Evolutionary conservation across 2,329 filamentous ascomycete species (phyloP), one percentile per base, ranked within the genome.

Genomic region (Phaeoacremonium minimum): DNA sequence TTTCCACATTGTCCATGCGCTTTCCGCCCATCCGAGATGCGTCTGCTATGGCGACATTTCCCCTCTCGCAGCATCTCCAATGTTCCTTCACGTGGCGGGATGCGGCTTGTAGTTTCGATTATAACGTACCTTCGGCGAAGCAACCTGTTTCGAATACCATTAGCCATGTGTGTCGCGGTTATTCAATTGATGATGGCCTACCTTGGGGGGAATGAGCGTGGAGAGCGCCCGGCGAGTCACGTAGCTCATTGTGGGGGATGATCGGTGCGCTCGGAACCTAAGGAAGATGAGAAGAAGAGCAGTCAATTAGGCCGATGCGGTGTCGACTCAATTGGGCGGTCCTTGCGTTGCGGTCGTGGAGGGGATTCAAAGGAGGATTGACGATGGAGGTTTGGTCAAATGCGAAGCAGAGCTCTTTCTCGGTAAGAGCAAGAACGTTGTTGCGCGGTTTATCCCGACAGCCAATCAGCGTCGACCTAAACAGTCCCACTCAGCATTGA

Each of bases 191-290:
- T 12, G 15, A 18, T 14, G 20, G 11, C 74, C 54, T 75, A 95
- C 91, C 89, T 98, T 98, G 61, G 94, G 93, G 56, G 94, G 94
- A 59, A 98, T 96, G 69, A 98, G 85, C 77, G 94, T 95, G 64
- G 93, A 97, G 63, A 96, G 85, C 77, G 80, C 86, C 73, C 90
- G 83, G 71, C 86, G 87, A 61, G 83, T 80, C 61, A 94, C 77
- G 80, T 83, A 93, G 78, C 88, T 95, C 90, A 95, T 96, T 70
- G 72, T 87, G 77, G 64, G 46, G 47, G 47, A 51, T 41, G 45
- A 45, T 37, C 40, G 42, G 32, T 41, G 42, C 28, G 42, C 32
- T 43, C 38, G 34, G 33, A 49, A 39, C 53, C 45, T 49, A 46
- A 40, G 44, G 44, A 43, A 41, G 46, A 43, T 41, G 37, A 48